These are phyloP conservation scores for Dactylellina leptospora DNA, from an alignment of 2,329 filamentous ascomycete genomes.

Conservation along the genomic window DNA sequence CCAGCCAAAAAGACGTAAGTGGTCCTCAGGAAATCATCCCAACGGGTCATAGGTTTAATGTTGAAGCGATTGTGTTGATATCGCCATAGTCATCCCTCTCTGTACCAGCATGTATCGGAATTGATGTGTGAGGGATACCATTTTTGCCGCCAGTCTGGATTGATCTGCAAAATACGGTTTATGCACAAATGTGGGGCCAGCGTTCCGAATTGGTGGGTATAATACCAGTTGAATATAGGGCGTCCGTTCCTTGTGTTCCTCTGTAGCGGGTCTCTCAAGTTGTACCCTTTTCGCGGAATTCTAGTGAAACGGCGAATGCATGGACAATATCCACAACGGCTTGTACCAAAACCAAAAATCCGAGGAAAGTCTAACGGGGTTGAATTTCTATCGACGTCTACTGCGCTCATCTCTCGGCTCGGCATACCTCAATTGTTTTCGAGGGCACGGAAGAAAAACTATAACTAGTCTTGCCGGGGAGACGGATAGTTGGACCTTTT, in stretches of 20 bases:
- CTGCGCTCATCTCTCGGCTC: not conserved
- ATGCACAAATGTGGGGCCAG: conserved; percentile 8
- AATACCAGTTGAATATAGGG: not conserved
- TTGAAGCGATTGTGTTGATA: too few species aligned
- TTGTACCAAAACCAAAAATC: conserved; percentile 1
- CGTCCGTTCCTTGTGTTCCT: not conserved
- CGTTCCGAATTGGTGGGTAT: conserved; percentile 3
- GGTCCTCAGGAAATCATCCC: too few species aligned
- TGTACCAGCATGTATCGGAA: too few species aligned
- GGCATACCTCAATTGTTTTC: too few species aligned
- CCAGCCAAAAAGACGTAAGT: too few species aligned
- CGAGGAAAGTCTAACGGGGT: not conserved
- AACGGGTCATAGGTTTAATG: too few species aligned
- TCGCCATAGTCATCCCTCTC: too few species aligned
- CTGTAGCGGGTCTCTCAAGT: not conserved
- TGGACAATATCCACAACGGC: conserved; percentile 9
- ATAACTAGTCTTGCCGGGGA: not conserved
- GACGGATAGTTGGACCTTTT: not conserved
- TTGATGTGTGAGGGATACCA: not conserved
- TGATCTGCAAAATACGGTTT: not conserved
- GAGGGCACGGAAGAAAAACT: too few species aligned
- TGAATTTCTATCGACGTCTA: conserved; percentile 2
- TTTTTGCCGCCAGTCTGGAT: not conserved
- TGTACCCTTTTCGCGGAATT: conserved; percentile 5
- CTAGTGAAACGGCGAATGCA: conserved; percentile 21